Percentiles rank a stretch among this genome's conserved stretches.
Conservation (phyloP, 2,329 filamentous ascomycete genomes). For the Hyphodiscus sp. region DNA sequence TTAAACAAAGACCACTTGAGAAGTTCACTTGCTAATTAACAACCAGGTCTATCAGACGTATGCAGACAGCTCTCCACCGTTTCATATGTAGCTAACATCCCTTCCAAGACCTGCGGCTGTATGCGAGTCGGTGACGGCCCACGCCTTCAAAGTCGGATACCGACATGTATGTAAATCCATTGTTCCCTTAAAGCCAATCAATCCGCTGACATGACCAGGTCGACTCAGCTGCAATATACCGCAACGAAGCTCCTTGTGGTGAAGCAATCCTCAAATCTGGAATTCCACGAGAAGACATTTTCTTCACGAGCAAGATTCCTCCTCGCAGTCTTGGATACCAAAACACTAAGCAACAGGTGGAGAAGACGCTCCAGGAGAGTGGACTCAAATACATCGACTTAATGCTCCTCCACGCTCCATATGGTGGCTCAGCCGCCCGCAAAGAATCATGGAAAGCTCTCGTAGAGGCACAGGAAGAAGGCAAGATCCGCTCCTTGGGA, state of each 20-base stretch:
- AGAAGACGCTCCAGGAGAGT: constrained; percentile 50
- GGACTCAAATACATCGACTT: constrained; percentile 63
- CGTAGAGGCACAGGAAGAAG: constrained; percentile 56
- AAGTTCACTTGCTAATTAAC: constrained; percentile 2
- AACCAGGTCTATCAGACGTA: constrained; percentile 36
- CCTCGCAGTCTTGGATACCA: constrained; percentile 51
- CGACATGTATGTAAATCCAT: constrained; percentile 40
- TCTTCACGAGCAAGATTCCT: constrained; percentile 58
- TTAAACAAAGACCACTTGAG: constrained; percentile 2
- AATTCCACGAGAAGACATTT: constrained; percentile 48
- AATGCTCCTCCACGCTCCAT: constrained; percentile 55
- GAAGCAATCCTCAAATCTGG: constrained; percentile 45
- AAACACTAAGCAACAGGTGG: constrained; percentile 55
- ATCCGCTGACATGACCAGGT: constrained; percentile 33
- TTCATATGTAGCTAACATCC: constrained; percentile 3
- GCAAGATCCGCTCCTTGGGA: constrained; percentile 55
- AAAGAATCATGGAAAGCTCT: constrained; percentile 57
- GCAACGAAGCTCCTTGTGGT: constrained; percentile 49
- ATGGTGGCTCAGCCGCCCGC: constrained; percentile 47
- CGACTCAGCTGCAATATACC: constrained; percentile 51
- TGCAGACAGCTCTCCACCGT: constrained; percentile 1
- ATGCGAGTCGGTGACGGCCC: constrained; percentile 50
- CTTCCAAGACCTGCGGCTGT: constrained; percentile 44
- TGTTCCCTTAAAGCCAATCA: background rate
- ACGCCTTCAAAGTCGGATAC: constrained; percentile 50